Base-by-base conservation (phyloP, 2,329 filamentous ascomycete genomes). In the Aspergillus hortae region DNA sequence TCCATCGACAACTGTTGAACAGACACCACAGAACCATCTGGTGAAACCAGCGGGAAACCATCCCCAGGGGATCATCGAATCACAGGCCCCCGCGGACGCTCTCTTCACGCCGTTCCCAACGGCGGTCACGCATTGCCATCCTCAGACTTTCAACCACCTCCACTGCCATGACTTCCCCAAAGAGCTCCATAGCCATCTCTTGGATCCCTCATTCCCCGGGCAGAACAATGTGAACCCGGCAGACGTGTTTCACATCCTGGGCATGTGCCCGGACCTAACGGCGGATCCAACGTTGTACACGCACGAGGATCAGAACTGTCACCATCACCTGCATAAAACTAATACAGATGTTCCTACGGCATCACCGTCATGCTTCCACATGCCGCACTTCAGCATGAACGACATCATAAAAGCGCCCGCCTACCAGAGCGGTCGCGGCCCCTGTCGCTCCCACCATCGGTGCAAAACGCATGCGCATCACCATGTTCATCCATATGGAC, bases 171-270 rank as follows among this genome's bases (percentile, higher is more conserved):
- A 63, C 25, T 61, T 67, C 17, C 56, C 67, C 19, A 67, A 65
- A 44, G 66, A 69, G 17, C 49, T 61, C 21, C 62, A 62, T 46
- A 57, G 50, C 19, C 57, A 60, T 40, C 53, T 66, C 42, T 53
- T 55, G 25, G 55, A 56, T 9, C 59, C 62, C 32, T 51, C 60
- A 1, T 58, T 61, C 41, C 63, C 67, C 14, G 46, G 50, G 2
- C 67, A 65, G 51, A 63, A 60, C 3, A 61, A 66, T 6, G 62
- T 71, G 33, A 68, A 70, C 46, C 67, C 67, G 6, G 58, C 62
- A 12, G 68, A 72, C 21, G 61, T 70, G 42, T 67, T 70, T 52
- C 65, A 72, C 46, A 66, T 71, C 59, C 59, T 73, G 46, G 66
- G 65, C 9, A 62, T 67, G 53, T 69, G 68, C 41, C 58, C 67